phyloP scores from a whole-genome alignment of 164 flowering plant genomes.

The Macadamia integrifolia region DNA sequence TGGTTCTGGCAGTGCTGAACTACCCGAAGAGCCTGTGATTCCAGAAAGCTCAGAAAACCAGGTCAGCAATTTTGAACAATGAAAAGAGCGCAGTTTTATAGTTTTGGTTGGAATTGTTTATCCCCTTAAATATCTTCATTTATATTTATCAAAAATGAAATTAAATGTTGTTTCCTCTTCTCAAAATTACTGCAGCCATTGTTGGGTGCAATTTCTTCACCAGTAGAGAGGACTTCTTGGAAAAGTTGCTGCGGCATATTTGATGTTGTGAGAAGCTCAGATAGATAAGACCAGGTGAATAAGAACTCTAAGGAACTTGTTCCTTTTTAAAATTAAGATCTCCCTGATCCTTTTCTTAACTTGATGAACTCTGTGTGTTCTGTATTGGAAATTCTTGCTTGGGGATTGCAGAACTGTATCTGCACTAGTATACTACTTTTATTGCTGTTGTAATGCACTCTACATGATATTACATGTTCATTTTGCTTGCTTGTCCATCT shows the following conservation, averaged over 20 bases:
- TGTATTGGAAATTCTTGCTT: neutral
- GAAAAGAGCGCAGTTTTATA: neutral
- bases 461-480: too few relatives aligned
- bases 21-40: constrained; percentile 12
- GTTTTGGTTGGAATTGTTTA: neutral
- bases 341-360: neutral
- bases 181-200: constrained; percentile 3
- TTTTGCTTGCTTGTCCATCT: too few relatives aligned
- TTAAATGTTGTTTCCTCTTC: neutral
- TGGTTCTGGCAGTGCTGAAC: constrained; percentile 13
- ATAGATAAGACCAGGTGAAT: constrained; percentile 38
- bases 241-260: constrained; percentile 63
- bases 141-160: neutral
- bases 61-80: constrained; percentile 19
- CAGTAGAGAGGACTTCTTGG: constrained; percentile 36
- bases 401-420: neutral
- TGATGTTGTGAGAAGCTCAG: constrained; percentile 43
- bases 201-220: constrained; percentile 9
- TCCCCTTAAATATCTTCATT: neutral
- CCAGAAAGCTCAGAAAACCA: constrained; percentile 25
- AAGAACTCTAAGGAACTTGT: neutral
- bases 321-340: neutral
- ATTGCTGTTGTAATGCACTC: too few relatives aligned
- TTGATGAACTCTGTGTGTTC: neutral
- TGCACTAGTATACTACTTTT: too few relatives aligned